Evolutionary conservation across 2,329 filamentous ascomycete species (phyloP), one percentile per base, ranked within the genome.

Genomic region (Aspergillus niger): DNA sequence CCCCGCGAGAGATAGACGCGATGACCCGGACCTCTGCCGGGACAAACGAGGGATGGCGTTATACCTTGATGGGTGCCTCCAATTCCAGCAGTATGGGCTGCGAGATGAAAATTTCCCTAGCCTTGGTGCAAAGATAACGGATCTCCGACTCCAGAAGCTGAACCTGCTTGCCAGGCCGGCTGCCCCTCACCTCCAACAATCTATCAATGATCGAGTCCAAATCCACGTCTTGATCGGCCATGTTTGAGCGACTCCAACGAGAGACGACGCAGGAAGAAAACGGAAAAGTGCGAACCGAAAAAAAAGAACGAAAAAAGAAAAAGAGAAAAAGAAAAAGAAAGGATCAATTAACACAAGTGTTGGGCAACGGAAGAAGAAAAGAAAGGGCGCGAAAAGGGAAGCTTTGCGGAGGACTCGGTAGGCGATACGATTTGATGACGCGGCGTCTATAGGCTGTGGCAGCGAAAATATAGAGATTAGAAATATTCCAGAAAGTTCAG

Each of bases 161-260:
- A 58, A 99, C 95, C 82, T 98, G 95, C 85, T 99, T 99, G 73
- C 95, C 95, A 60, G 95, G 95, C 76, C 95, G 89, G 85, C 93
- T 97, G 77, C 94, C 95, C 81, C 95, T 90, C 77, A 98, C 95
- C 83, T 99, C 95, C 76, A 98, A 86, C 75, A 99, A 87, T 80
- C 95, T 89, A 81, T 98, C 94, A 85, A 99, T 98, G 88, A 98
- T 97, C 75, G 93, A 97, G 82, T 99, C 95, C 83, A 99, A 86
- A 83, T 98, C 94, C 82, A 98, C 91, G 82, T 98, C 94, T 76
- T 86, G 82, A 80, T 91, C 89, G 78, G 88, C 88, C 89, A 91
- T 91, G 76, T 77, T 80, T 78, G 77, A 73, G 72, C 61, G 72
- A 72, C 72, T 77, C 65, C 72, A 69, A 68, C 60, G 67, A 69